Evolutionary conservation across 345 rosid genomes (phyloP).

Genomic region (Tarenaya hassleriana): DNA sequence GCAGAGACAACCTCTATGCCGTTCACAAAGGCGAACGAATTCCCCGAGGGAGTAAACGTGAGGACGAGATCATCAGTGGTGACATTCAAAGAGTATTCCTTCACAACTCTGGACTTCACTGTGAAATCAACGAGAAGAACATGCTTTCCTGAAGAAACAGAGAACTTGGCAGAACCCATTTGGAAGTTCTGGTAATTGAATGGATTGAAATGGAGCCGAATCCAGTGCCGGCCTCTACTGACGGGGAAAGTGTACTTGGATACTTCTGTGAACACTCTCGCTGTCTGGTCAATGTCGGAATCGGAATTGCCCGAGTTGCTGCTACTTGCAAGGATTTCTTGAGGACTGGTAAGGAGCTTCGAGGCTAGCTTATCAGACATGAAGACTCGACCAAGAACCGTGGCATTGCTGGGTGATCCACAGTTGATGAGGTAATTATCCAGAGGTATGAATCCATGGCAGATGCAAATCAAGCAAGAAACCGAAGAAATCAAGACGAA

Average conservation of each 20-base stretch:
- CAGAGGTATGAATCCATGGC: constrained; percentile 53
- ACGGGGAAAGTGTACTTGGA: constrained; percentile 62
- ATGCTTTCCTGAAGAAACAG: constrained; percentile 47
- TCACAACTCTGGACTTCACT: constrained; percentile 31
- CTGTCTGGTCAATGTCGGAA: constrained; percentile 63
- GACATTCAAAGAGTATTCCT: constrained; percentile 69
- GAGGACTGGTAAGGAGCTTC: constrained; percentile 46
- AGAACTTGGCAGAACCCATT: constrained; percentile 55
- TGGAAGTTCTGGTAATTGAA: constrained; percentile 44
- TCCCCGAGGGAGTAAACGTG: constrained; percentile 48
- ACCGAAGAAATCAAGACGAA: constrained; percentile 37
- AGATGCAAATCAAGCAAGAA: constrained; percentile 39
- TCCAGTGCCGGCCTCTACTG: constrained; percentile 76
- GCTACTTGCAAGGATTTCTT: constrained; percentile 37
- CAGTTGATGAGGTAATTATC: constrained; percentile 80
- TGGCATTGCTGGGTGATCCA: constrained; percentile 61
- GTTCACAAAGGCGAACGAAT: constrained; percentile 69
- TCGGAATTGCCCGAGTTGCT: constrained; percentile 18
- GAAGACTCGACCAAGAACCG: constrained; percentile 49
- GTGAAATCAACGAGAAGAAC: constrained; percentile 51
- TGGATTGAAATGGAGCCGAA: constrained; percentile 81
- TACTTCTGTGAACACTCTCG: constrained; percentile 53
- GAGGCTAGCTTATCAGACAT: constrained; percentile 60
- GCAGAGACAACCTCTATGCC: constrained; percentile 79
- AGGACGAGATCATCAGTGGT: constrained; percentile 44